Percentiles rank a stretch among this genome's conserved stretches.
phyloP scores from a whole-genome alignment of 306 rosid genomes.

The Prunus padus region DNA sequence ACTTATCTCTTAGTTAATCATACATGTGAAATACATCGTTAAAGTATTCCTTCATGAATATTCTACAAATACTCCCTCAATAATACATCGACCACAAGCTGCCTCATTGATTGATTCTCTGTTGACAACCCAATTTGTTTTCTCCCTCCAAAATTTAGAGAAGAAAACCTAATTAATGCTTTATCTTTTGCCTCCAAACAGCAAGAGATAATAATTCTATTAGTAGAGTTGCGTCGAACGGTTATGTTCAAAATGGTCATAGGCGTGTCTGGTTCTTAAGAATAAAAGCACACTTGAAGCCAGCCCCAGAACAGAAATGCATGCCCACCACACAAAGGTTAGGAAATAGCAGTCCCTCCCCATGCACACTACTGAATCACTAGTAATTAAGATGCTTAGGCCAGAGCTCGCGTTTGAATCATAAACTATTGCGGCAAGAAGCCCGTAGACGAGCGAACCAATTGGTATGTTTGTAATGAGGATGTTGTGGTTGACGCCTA shows the following conservation, averaged over 20 bases:
- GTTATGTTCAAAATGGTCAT: conserved; percentile 64
- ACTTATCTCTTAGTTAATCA: not conserved
- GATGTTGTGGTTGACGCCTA: conserved; percentile 89
- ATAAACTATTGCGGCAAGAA: conserved; percentile 73
- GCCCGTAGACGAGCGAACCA: conserved; percentile 83
- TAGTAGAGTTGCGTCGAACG: conserved; percentile 51
- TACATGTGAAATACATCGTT: not conserved
- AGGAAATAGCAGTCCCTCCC: conserved; percentile 74
- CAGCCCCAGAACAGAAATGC: conserved; percentile 68
- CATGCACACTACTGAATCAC: conserved; percentile 71
- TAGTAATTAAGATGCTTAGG: not conserved
- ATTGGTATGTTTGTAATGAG: conserved; percentile 88
- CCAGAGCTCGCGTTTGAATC: conserved; percentile 49
- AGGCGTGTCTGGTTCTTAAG: conserved; percentile 80
- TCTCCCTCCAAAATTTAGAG: not conserved
- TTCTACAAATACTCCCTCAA: not conserved
- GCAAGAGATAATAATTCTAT: not conserved
- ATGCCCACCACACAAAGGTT: conserved; percentile 84
- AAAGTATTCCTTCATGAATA: not conserved
- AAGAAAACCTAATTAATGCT: not conserved
- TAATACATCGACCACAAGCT: not conserved
- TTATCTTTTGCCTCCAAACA: not conserved
- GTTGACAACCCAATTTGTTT: not conserved
- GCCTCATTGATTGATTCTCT: not conserved
- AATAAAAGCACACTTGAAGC: conserved; percentile 62